Conservation (phyloP, 1,284 basidiomycete genomes). For the Trichosporon asahii region DNA sequence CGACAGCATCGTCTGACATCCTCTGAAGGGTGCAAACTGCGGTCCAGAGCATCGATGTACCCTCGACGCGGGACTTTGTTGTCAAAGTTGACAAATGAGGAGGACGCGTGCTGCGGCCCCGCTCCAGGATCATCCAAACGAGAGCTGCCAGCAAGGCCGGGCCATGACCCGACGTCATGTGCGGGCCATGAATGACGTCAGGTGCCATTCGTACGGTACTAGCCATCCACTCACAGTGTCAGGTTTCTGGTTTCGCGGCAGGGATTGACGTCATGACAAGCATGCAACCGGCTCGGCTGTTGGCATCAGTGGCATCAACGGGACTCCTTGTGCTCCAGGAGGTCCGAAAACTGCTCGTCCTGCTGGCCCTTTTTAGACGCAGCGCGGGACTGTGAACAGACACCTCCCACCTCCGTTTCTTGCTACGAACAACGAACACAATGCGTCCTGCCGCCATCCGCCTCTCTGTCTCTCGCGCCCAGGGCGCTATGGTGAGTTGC, state of each 20-base stretch:
- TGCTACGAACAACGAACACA: not conserved
- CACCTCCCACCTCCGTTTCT: not conserved
- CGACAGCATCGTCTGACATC: not conserved
- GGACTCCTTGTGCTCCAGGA: not conserved
- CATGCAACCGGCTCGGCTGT: not conserved
- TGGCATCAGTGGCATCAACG: not conserved
- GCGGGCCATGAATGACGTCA: not conserved
- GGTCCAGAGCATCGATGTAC: not conserved
- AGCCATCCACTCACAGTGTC: not conserved
- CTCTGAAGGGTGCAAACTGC: not conserved
- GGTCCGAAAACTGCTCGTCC: not conserved
- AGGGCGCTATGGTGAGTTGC: constrained; percentile 7
- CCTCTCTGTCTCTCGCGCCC: constrained; percentile 9
- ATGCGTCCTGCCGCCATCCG: constrained; percentile 15
- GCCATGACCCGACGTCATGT: not conserved
- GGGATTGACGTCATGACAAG: not conserved
- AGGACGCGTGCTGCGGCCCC: not conserved
- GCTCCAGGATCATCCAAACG: not conserved
- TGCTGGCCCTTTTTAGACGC: not conserved
- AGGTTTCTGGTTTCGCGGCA: not conserved
- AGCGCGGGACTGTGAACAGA: not conserved
- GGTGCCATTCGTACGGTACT: not conserved
- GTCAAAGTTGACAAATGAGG: not conserved
- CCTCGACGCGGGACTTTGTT: not conserved
- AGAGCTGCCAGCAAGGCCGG: not conserved